phyloP scores from a whole-genome alignment of 495 filamentous ascomycete species.

The Penicillium nucicola region DNA sequence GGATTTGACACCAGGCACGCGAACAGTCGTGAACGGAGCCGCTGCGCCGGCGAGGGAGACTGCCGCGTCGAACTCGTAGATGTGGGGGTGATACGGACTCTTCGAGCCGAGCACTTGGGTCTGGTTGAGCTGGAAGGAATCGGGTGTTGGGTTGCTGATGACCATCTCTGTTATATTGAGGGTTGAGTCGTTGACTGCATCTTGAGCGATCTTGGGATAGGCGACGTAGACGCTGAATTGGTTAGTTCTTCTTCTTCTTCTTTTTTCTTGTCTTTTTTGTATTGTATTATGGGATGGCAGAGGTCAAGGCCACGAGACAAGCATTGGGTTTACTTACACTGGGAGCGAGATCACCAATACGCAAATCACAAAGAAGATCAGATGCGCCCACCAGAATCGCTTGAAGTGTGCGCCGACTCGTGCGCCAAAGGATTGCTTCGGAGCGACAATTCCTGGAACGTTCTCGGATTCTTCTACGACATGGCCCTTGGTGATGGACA shows the following conservation, averaged over 20 bases:
- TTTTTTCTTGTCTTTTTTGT: too few species aligned
- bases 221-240: conserved; percentile 62
- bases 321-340: conserved; percentile 58
- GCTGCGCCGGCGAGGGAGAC: conserved; percentile 51
- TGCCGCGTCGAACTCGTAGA: conserved; percentile 53
- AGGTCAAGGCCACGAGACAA: too few species aligned
- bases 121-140: conserved; percentile 55
- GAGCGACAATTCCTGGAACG: neutral
- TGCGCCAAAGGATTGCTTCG: conserved; percentile 32
- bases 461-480: conserved; percentile 12
- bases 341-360: conserved; percentile 60
- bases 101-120: conserved; percentile 43
- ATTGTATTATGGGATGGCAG: too few species aligned
- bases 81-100: conserved; percentile 50
- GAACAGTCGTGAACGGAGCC: conserved; percentile 54
- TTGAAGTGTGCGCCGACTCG: conserved; percentile 45
- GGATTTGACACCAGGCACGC: conserved; percentile 52
- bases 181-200: conserved; percentile 60
- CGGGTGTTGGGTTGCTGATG: conserved; percentile 55
- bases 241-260: neutral
- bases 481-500: conserved; percentile 28
- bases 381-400: conserved; percentile 71
- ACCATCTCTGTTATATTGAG: conserved; percentile 56
- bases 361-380: conserved; percentile 55
- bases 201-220: conserved; percentile 69